Evolutionary conservation across 2,329 filamentous ascomycete species (phyloP).

Genomic region (Akanthomyces dipterigenus): DNA sequence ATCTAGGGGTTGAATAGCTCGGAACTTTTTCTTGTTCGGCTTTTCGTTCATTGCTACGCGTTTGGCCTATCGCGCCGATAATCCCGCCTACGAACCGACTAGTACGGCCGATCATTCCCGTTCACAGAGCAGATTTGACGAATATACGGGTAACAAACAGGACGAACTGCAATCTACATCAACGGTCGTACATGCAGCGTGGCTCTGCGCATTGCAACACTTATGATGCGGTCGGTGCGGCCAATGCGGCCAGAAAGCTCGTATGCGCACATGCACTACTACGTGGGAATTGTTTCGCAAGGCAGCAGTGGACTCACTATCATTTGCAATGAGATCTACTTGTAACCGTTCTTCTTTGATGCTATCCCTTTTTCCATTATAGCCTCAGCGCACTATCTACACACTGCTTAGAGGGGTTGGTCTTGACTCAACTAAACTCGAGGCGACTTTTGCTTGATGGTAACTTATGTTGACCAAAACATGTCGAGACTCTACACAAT

Average conservation of each 20-base stretch:
- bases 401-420: too few species aligned
- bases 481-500: too few species aligned
- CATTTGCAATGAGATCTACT: too few species aligned
- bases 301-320: too few species aligned
- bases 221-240: background rate
- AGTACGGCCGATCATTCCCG: background rate
- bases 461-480: too few species aligned
- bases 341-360: too few species aligned
- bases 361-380: too few species aligned
- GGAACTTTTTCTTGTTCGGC: background rate
- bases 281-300: background rate
- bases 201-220: background rate
- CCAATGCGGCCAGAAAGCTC: background rate
- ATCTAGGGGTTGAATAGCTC: background rate
- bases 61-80: background rate
- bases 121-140: background rate
- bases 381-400: too few species aligned
- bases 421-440: too few species aligned
- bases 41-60: background rate
- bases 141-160: background rate
- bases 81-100: background rate
- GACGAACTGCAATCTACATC: background rate
- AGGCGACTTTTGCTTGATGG: too few species aligned
- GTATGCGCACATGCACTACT: background rate
- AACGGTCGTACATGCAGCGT: background rate